Evolutionary conservation across 2,329 filamentous ascomycete species (phyloP), one percentile per base, ranked within the genome.

Genomic region (Bipolaris gigantea): DNA sequence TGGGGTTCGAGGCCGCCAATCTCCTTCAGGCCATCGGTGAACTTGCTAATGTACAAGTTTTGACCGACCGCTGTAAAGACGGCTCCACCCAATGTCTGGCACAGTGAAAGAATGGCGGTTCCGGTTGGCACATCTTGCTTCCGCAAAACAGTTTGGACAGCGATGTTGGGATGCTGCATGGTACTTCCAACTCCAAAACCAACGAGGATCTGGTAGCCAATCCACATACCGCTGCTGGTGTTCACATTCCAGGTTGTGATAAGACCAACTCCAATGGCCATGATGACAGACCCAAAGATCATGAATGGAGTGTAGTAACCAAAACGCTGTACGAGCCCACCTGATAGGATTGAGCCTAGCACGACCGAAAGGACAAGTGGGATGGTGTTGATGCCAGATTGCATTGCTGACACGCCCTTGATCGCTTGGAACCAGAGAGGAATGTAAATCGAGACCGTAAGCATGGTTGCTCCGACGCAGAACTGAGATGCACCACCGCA

Each of bases 241-340:
- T 64, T 43, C 18, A 67, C 61, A 1, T 64, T 63, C 60, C 77
- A 75, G 2, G 77, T 79, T 2, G 74, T 72, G 11, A 80, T 62
- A 0, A 81, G 63, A 2, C 78, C 79, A n/a, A 76, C 65, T 16
- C 78, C 78, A 18, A 78, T 66, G 13, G 75, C 59, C 70, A 78
- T 75, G 23, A 79, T 48, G 43, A 76, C 59, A 1, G 71, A 64
- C 1, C 73, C 75, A 2, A 69, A 50, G 36, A 79, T 74, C 66
- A 80, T 74, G 64, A 80, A 80, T 1, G 77, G 78, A 0, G 76
- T 77, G 62, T 80, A 80, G 64, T 80, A 80, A 21, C 79, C 78
- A 5, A 78, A 51, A 0, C 63, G 52, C 25, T 76, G 75, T 33
- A 77, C 69, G 11, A 73, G 42, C n/a, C 62, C 69, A 23, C 77